These are phyloP conservation scores for Epichloe sp. DNA, from an alignment of 2,329 filamentous ascomycete genomes.

Conservation along the genomic window DNA sequence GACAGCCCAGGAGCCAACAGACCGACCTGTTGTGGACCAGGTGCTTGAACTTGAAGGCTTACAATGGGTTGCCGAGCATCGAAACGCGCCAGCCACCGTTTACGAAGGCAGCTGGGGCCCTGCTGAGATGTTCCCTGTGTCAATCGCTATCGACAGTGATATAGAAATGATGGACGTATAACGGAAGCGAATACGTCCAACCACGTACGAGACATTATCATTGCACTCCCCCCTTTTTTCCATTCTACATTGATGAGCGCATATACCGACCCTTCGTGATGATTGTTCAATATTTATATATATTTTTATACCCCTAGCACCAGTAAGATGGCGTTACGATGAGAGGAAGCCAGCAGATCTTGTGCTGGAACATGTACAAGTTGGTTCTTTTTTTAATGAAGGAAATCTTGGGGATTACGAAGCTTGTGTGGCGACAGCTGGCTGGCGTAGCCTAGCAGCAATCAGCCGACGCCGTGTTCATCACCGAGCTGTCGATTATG, in stretches of 20 bases:
- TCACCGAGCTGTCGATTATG: not conserved
- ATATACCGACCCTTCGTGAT: not conserved
- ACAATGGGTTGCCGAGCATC: conserved; percentile 64
- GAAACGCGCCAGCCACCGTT: conserved; percentile 80
- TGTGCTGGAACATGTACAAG: conserved; percentile 13
- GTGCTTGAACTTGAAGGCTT: conserved; percentile 62
- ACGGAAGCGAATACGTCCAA: conserved; percentile 8
- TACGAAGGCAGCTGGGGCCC: conserved; percentile 96
- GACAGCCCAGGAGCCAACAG: conserved; percentile 61
- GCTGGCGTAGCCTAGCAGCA: not conserved
- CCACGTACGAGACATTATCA: not conserved
- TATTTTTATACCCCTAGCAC: conserved; percentile 2
- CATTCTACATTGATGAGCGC: not conserved
- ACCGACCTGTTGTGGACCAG: conserved; percentile 62
- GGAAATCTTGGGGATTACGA: too few species aligned
- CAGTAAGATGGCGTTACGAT: conserved; percentile 8
- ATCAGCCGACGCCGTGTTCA: not conserved
- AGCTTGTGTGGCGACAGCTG: not conserved
- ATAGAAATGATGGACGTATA: conserved; percentile 49
- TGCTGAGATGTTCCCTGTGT: conserved; percentile 33
- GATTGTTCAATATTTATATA: conserved; percentile 2
- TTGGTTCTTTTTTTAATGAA: conserved; percentile 8
- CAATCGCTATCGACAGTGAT: conserved; percentile 28
- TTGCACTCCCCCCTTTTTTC: not conserved
- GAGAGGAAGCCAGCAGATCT: conserved; percentile 9